These are phyloP conservation scores for Neofusicoccum kwambonambiense DNA, from an alignment of 2,329 filamentous ascomycete genomes.

Conservation along the genomic window DNA sequence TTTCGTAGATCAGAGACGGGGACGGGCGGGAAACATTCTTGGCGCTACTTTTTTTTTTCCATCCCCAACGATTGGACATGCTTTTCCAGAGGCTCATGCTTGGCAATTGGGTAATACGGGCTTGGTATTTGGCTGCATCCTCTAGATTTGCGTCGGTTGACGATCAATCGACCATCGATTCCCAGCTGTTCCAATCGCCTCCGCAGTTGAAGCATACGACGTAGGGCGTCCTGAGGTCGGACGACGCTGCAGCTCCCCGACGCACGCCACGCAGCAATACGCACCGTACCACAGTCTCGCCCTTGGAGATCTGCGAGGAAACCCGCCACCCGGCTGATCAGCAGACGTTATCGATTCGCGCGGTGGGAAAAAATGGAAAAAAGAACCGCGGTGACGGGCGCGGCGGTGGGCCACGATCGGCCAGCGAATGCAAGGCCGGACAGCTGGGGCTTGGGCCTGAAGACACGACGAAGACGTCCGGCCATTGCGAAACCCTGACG, in stretches of 20 bases:
- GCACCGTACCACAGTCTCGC: not conserved
- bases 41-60: not conserved
- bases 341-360: not conserved
- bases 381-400: not conserved
- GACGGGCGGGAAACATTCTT: not conserved
- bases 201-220: not conserved
- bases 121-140: not conserved
- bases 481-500: not conserved
- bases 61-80: not conserved
- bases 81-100: not conserved
- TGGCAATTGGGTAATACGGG: not conserved
- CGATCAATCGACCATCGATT: not conserved
- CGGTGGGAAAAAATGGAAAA: not conserved
- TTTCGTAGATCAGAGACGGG: too few relatives aligned
- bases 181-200: not conserved
- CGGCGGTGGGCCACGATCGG: not conserved
- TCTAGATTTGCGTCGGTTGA: not conserved
- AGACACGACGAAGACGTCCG: not conserved
- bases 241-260: not conserved
- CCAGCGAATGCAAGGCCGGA: not conserved
- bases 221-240: not conserved
- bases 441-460: not conserved
- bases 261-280: not conserved
- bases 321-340: not conserved
- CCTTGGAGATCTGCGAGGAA: not conserved